These are phyloP conservation scores for Agrocybe pediades DNA, from an alignment of 768 basidiomycete genomes.

Conservation along the genomic window DNA sequence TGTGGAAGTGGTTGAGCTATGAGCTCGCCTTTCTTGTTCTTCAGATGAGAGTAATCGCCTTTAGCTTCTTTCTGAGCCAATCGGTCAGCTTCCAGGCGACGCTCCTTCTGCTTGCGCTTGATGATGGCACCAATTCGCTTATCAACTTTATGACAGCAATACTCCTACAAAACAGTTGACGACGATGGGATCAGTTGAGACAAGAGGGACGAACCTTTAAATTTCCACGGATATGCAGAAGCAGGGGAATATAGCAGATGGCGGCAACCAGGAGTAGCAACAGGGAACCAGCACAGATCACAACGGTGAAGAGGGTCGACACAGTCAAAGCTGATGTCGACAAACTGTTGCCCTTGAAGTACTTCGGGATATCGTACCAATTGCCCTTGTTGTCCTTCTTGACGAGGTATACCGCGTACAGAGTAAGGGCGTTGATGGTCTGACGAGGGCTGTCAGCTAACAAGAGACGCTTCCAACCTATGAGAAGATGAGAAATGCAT, in stretches of 20 bases:
- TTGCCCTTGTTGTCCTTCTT: slow-evolving; percentile 40
- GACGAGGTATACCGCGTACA: slow-evolving; percentile 80
- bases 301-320: slow-evolving; percentile 87
- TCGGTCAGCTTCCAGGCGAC: slow-evolving; percentile 76
- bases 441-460: slow-evolving; percentile 97
- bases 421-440: slow-evolving; percentile 94
- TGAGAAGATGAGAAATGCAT: not conserved
- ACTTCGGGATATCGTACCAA: slow-evolving; percentile 76
- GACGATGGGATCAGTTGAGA: too few relatives aligned
- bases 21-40: slow-evolving; percentile 89
- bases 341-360: slow-evolving; percentile 74
- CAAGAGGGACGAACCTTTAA: slow-evolving; percentile 66
- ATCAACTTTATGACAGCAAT: slow-evolving; percentile 98
- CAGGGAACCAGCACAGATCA: slow-evolving; percentile 84
- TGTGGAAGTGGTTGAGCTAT: slow-evolving; percentile 83
- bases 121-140: slow-evolving; percentile 97
- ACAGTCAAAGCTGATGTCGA: slow-evolving; percentile 85
- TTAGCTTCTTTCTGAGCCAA: slow-evolving; percentile 89
- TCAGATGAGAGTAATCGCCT: slow-evolving; percentile 89
- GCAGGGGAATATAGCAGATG: slow-evolving; percentile 88
- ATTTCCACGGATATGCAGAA: slow-evolving; percentile 96
- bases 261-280: slow-evolving; percentile 82
- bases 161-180: too few relatives aligned
- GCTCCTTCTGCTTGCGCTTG: slow-evolving; percentile 87
- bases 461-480: slow-evolving; percentile 47